A percentile compares a stretch with the other conserved stretches of the same genome.
Evolutionary conservation across 352 stramenopile genomes (phyloP).

Genomic region (Pelagophyceae sp.): DNA sequence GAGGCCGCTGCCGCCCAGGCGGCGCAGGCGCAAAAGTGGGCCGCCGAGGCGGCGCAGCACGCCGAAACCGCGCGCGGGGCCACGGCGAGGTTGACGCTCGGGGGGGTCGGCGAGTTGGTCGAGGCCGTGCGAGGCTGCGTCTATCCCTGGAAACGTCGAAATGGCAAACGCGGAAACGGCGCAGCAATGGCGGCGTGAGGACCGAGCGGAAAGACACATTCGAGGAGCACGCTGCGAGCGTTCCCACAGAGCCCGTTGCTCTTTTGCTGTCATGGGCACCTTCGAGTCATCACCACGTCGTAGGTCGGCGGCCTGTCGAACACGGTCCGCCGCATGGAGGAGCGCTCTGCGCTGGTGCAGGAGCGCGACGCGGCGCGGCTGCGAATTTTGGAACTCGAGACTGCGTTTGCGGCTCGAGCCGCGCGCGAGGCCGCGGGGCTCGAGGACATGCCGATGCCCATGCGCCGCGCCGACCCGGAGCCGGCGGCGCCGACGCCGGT

Average conservation of each 20-base stretch:
- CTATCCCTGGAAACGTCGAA: too few relatives aligned
- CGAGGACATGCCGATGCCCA: background rate
- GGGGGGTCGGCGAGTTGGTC: background rate
- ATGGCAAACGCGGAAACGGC: too few relatives aligned
- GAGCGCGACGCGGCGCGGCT: slow-evolving; percentile 7
- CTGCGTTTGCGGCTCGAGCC: background rate
- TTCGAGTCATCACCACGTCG: too few relatives aligned
- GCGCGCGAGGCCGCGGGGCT: too few relatives aligned
- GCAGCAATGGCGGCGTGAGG: too few relatives aligned
- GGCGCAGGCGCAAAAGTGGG: background rate
- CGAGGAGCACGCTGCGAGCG: too few relatives aligned
- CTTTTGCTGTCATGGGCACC: too few relatives aligned
- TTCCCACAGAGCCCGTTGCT: too few relatives aligned
- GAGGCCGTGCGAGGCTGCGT: too few relatives aligned
- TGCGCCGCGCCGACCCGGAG: background rate
- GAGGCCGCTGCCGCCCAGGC: background rate
- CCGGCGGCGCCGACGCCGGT: too few relatives aligned
- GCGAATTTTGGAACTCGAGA: slow-evolving; percentile 1
- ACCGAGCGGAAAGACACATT: too few relatives aligned
- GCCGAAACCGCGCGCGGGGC: background rate
- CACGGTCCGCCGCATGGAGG: slow-evolving; percentile 15
- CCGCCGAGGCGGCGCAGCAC: background rate
- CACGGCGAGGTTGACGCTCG: background rate
- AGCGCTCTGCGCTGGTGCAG: background rate
- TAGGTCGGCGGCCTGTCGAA: background rate